Conservation (phyloP, 805 yeast species). For the Priceomyces melissophilus region DNA sequence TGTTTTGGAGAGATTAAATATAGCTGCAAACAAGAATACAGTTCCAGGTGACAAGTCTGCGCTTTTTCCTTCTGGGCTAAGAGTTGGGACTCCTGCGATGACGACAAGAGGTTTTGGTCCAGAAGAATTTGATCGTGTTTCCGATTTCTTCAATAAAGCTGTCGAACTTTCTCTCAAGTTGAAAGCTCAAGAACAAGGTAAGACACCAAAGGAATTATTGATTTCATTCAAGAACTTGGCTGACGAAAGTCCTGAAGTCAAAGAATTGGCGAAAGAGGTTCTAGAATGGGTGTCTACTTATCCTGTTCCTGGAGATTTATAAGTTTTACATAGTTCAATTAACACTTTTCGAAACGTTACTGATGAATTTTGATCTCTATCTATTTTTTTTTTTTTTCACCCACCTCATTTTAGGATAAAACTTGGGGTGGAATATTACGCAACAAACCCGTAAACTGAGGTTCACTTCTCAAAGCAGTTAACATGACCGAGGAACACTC, state of each 20-base stretch:
- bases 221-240: constrained; percentile 72
- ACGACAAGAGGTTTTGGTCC: constrained; percentile 94
- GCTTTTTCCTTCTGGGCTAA: constrained; percentile 92
- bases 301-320: constrained; percentile 84
- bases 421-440: no score
- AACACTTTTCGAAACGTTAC: no score
- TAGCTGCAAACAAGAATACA: constrained; percentile 95
- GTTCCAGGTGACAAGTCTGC: constrained; percentile 98
- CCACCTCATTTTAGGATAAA: no score
- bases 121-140: constrained; percentile 79
- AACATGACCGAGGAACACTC: no score
- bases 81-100: constrained; percentile 99
- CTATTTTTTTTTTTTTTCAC: no score
- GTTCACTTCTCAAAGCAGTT: no score
- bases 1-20: constrained; percentile 89
- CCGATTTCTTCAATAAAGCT: constrained; percentile 74
- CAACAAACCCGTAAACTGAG: no score
- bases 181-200: constrained; percentile 58
- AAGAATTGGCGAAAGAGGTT: constrained; percentile 61
- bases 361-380: no score
- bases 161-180: constrained; percentile 62
- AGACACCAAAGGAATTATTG: constrained; percentile 55
- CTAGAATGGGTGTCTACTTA: constrained; percentile 66
- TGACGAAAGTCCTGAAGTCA: constrained; percentile 57
- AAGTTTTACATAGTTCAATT: constrained; percentile 1